A percentile compares a stretch with the other conserved stretches of the same genome.
Conservation (phyloP, 2,329 filamentous ascomycete genomes). For the Clonostachys chloroleuca region DNA sequence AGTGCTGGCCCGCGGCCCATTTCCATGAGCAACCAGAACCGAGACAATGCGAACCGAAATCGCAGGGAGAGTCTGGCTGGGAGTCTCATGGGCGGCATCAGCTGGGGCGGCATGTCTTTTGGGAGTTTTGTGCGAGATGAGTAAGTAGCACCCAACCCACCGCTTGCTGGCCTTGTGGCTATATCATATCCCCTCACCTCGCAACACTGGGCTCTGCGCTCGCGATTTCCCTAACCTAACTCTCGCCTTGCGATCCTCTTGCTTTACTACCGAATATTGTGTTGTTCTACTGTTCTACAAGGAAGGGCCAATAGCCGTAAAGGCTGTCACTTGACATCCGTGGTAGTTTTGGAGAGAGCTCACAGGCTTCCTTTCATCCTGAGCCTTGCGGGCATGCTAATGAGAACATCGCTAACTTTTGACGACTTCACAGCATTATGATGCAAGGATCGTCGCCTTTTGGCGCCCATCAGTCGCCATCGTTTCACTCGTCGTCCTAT, state of each 20-base stretch:
- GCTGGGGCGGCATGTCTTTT: conserved; percentile 94
- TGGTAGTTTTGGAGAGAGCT: no score
- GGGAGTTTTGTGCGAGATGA: conserved; percentile 97
- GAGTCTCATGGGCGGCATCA: conserved; percentile 77
- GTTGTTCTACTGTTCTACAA: no score
- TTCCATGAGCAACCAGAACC: conserved; percentile 60
- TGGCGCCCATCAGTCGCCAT: conserved; percentile 71
- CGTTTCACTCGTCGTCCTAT: conserved; percentile 94
- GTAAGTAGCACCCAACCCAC: conserved; percentile 53
- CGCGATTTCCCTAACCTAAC: no score
- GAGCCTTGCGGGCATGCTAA: no score
- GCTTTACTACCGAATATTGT: no score
- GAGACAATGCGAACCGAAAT: conserved; percentile 51
- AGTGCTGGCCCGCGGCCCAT: conserved; percentile 63
- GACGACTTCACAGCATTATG: conserved; percentile 62
- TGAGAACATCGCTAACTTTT: conserved; percentile 11
- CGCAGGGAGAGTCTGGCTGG: conserved; percentile 60
- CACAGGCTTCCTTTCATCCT: no score
- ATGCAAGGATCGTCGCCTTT: conserved; percentile 98
- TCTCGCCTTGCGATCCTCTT: no score
- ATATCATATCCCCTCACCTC: no score
- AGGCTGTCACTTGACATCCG: no score
- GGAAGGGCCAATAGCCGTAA: no score
- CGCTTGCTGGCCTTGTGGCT: no score
- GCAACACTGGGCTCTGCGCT: no score